These are phyloP conservation scores for Clarireedia homoeocarpa DNA, from an alignment of 2,329 filamentous ascomycete species.

Conservation along the genomic window DNA sequence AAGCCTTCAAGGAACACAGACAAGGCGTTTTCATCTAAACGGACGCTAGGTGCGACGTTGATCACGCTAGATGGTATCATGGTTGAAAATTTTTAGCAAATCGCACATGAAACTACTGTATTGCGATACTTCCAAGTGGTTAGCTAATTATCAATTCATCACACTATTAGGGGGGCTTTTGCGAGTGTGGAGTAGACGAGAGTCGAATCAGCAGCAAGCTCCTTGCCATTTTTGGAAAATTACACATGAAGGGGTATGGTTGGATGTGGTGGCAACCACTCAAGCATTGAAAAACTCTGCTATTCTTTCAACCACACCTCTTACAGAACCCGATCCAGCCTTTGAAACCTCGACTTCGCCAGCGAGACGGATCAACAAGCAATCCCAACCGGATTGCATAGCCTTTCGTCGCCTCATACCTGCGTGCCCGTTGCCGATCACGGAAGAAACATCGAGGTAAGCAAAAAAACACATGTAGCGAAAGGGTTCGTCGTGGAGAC, in stretches of 20 bases:
- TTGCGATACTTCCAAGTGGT: not conserved
- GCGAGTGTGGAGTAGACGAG: not conserved
- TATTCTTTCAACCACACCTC: not conserved
- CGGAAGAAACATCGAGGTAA: not conserved
- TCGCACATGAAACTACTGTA: not conserved
- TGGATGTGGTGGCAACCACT: slow-evolving; percentile 1
- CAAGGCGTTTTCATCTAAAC: not conserved
- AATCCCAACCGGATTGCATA: not conserved
- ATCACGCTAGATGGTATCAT: slow-evolving; percentile 5
- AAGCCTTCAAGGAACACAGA: not conserved
- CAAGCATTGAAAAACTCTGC: slow-evolving; percentile 2
- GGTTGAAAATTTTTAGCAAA: not conserved
- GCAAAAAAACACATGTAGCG: not conserved
- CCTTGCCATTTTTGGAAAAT: slow-evolving; percentile 1
- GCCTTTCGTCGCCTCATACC: not conserved
- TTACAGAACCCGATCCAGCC: not conserved
- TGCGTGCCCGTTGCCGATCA: not conserved
- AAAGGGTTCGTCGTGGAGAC: not conserved
- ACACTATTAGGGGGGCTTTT: not conserved
- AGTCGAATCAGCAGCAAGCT: not conserved
- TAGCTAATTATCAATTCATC: not conserved
- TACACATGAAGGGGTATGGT: slow-evolving; percentile 2
- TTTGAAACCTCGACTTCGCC: not conserved
- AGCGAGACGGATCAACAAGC: not conserved
- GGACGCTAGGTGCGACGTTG: not conserved